Conservation (phyloP, 768 basidiomycete genomes). For the Heimioporus sp. region DNA sequence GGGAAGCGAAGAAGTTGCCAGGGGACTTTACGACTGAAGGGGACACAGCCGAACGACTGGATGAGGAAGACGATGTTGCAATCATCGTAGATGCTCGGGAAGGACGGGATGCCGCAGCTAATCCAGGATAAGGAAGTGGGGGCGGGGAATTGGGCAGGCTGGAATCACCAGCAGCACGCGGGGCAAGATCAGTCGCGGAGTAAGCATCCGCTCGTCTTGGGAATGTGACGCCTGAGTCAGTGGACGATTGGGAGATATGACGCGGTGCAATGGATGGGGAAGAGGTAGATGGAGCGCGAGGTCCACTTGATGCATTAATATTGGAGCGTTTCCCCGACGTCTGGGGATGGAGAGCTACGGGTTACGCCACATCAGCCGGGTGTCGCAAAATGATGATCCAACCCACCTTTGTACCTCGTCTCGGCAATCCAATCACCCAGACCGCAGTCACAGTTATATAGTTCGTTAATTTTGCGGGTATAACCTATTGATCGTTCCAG, state of each 20-base stretch:
- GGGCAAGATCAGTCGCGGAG: constrained; percentile 70
- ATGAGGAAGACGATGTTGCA: constrained; percentile 45
- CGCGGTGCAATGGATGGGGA: constrained; percentile 55
- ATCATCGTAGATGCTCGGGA: constrained; percentile 33
- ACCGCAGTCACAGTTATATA: constrained; percentile 73
- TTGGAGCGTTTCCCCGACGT: constrained; percentile 27
- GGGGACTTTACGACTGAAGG: constrained; percentile 41
- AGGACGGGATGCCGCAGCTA: constrained; percentile 41
- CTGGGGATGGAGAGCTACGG: constrained; percentile 19
- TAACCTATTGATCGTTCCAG: constrained; percentile 73
- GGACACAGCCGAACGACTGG: constrained; percentile 44
- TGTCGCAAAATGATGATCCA: neutral
- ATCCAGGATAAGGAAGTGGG: constrained; percentile 71
- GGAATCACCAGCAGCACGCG: constrained; percentile 44
- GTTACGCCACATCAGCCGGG: constrained; percentile 2
- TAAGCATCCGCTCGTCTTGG: constrained; percentile 78
- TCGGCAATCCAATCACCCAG: constrained; percentile 71
- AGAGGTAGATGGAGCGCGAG: constrained; percentile 36
- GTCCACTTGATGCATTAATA: constrained; percentile 20
- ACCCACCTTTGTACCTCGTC: constrained; percentile 52
- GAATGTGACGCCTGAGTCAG: constrained; percentile 75
- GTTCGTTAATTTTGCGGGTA: constrained; percentile 79
- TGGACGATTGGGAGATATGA: constrained; percentile 68
- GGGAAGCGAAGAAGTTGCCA: constrained; percentile 71
- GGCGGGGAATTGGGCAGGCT: constrained; percentile 55